Evolutionary conservation across 208 protist species (phyloP), one percentile per base, ranked within the genome.

Genomic region (Herpetomonas tarakana): DNA sequence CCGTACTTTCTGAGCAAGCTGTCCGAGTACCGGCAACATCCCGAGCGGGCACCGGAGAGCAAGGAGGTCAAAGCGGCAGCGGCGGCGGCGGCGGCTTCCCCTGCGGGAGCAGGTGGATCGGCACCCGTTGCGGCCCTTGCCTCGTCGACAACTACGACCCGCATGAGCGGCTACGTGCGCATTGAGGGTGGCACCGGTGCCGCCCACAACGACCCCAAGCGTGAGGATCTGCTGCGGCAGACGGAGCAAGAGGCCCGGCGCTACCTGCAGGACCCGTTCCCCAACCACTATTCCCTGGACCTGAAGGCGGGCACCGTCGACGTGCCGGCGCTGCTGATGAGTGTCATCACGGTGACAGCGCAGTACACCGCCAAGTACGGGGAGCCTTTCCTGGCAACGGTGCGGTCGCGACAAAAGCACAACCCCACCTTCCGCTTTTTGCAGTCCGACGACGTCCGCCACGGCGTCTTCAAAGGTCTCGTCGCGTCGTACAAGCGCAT

Each of bases 351-450:
- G 1, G 67, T 64, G 54, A 84, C 86, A 0, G 89, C 89, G 31
- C 89, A 96, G 76, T 96, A 93, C 71, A 72, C 77, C 14, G 86
- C 86, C 30, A 96, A 96, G 76, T 92, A 92, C 63, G 89, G 89
- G 9, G 81, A 88, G 1, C 65, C 53, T 6, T 96, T 96, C 46
- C 53, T 96, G 25, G 49, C 72, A 35, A 69, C 76, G 18, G 63
- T 96, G 22, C 57, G 71, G 50, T 62, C 60, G 2, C 83, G 86
- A 45, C 76, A 93, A 55, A 66, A 68, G 25, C 76, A 78, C 65
- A 88, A 93, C 65, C 70, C 76, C 0, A 56, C 74, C 11, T 90
- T 96, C 52, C 78, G 78, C 46, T 93, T 93, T 66, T 63, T 96
- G 16, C 70, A 75, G 7, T 74, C 68, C 31, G 79, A 88, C 41